These are phyloP conservation scores for Martiniozyma asiatica DNA, from an alignment of 1,139 yeast species.

Conservation along the genomic window DNA sequence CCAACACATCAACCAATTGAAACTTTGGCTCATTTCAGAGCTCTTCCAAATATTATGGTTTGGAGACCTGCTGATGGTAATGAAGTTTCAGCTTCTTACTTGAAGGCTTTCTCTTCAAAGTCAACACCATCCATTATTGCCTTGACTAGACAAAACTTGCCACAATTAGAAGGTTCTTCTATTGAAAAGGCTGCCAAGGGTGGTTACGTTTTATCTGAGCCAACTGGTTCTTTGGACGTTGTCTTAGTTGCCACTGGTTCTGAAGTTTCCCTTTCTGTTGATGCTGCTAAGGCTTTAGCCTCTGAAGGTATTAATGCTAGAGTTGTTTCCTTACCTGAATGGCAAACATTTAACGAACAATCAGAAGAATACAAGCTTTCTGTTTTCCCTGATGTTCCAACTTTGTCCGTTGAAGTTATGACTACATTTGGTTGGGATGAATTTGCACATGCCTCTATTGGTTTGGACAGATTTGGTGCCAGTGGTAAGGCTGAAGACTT, in stretches of 20 bases:
- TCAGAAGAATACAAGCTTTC: slow-evolving; percentile 64
- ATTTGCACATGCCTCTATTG: slow-evolving; percentile 95
- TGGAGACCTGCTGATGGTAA: slow-evolving; percentile 99
- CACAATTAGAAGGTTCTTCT: slow-evolving; percentile 89
- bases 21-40: slow-evolving; percentile 96
- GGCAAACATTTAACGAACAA: slow-evolving; percentile 82
- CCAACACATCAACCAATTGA: slow-evolving; percentile 99
- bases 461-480: slow-evolving; percentile 94
- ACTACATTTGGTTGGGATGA: slow-evolving; percentile 87
- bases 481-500: slow-evolving; percentile 85
- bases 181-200: slow-evolving; percentile 91
- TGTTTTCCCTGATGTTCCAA: slow-evolving; percentile 90
- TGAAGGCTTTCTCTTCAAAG: slow-evolving; percentile 56
- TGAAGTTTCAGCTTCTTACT: slow-evolving; percentile 95
- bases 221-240: slow-evolving; percentile 57
- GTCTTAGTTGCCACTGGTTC: slow-evolving; percentile 91
- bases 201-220: slow-evolving; percentile 68
- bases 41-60: slow-evolving; percentile 85
- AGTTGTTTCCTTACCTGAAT: slow-evolving; percentile 90
- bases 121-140: slow-evolving; percentile 86
- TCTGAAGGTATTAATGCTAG: slow-evolving; percentile 54
- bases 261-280: slow-evolving; percentile 78
- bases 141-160: slow-evolving; percentile 93
- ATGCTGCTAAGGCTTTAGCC: slow-evolving; percentile 62
- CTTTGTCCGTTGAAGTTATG: slow-evolving; percentile 89